These are phyloP conservation scores for Fusarium pseudonygamai DNA, from an alignment of 2,329 filamentous ascomycete genomes.

Conservation along the genomic window DNA sequence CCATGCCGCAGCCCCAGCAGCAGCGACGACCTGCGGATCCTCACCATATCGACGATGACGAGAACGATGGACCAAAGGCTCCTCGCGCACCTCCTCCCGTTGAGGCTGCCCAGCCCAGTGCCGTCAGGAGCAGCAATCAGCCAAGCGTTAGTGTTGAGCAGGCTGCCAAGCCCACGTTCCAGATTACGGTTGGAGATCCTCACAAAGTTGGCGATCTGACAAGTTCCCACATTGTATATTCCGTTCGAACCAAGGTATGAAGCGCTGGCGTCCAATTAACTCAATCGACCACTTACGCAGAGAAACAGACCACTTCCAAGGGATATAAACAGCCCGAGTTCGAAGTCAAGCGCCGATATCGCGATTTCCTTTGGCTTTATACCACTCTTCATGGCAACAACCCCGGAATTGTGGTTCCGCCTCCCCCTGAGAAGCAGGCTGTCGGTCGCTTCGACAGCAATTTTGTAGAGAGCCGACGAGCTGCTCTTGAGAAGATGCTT, in stretches of 20 bases:
- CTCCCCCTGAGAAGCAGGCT: slow-evolving; percentile 97
- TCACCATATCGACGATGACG: slow-evolving; percentile 77
- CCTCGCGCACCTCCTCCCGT: slow-evolving; percentile 74
- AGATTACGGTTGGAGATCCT: slow-evolving; percentile 92
- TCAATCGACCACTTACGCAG: neutral
- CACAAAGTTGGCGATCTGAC: slow-evolving; percentile 98
- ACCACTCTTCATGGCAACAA: slow-evolving; percentile 94
- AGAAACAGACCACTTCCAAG: slow-evolving; percentile 84
- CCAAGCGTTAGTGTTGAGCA: slow-evolving; percentile 93
- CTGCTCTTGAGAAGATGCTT: slow-evolving; percentile 95
- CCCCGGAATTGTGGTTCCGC: slow-evolving; percentile 92
- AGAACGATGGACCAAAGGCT: slow-evolving; percentile 62
- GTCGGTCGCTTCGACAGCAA: slow-evolving; percentile 95
- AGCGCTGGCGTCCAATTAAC: neutral
- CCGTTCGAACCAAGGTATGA: slow-evolving; percentile 86
- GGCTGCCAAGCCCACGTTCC: slow-evolving; percentile 89
- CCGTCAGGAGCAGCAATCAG: slow-evolving; percentile 62
- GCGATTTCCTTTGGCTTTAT: slow-evolving; percentile 98
- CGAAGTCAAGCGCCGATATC: slow-evolving; percentile 90
- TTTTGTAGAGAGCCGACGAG: slow-evolving; percentile 92
- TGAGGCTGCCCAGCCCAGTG: slow-evolving; percentile 64
- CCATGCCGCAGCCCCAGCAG: slow-evolving; percentile 58
- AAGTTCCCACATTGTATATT: slow-evolving; percentile 97
- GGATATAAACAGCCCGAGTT: slow-evolving; percentile 94
- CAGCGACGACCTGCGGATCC: slow-evolving; percentile 62